Percentiles rank a stretch among this genome's conserved stretches.
These are phyloP conservation scores for Kodamaea sagamina DNA, from an alignment of 805 yeast species.

Conservation along the genomic window DNA sequence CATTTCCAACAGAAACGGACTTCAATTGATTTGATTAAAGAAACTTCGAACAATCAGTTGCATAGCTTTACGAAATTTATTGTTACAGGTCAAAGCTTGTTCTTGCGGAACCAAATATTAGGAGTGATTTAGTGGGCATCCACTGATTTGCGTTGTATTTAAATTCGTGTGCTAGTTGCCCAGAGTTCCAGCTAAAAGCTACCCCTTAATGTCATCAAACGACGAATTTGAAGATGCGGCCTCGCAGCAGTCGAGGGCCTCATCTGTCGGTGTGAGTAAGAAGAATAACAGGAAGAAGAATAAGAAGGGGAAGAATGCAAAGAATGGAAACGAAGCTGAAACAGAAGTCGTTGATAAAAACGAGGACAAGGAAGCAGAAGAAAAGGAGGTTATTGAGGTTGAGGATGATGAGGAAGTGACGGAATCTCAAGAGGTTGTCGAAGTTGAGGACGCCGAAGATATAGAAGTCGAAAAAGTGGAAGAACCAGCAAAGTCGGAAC, in stretches of 20 bases:
- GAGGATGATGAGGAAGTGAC: neutral
- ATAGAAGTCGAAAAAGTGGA: neutral
- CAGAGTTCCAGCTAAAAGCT: too few relatives aligned
- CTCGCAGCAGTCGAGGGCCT: slow-evolving; percentile 5
- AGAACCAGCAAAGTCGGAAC: neutral
- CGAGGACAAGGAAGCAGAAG: slow-evolving; percentile 3
- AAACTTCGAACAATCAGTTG: slow-evolving; percentile 2
- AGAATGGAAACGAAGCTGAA: slow-evolving; percentile 3
- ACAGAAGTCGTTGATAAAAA: slow-evolving; percentile 12
- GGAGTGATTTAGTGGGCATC: neutral
- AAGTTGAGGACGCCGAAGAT: neutral
- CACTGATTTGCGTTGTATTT: neutral
- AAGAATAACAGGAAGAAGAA: slow-evolving; percentile 1
- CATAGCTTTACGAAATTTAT: neutral
- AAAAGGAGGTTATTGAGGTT: neutral
- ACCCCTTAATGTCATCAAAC: slow-evolving; percentile 18
- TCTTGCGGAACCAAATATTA: too few relatives aligned
- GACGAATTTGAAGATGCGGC: slow-evolving; percentile 28
- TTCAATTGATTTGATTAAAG: slow-evolving; percentile 3
- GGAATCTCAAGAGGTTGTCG: neutral
- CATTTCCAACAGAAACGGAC: slow-evolving; percentile 6
- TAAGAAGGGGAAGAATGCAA: neutral
- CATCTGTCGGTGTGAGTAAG: neutral
- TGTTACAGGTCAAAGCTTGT: neutral
- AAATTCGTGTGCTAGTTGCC: neutral